A percentile compares a stretch with the other conserved stretches of the same genome.
Conservation (phyloP, 768 basidiomycete species). For the Naganishia vishniacii region DNA sequence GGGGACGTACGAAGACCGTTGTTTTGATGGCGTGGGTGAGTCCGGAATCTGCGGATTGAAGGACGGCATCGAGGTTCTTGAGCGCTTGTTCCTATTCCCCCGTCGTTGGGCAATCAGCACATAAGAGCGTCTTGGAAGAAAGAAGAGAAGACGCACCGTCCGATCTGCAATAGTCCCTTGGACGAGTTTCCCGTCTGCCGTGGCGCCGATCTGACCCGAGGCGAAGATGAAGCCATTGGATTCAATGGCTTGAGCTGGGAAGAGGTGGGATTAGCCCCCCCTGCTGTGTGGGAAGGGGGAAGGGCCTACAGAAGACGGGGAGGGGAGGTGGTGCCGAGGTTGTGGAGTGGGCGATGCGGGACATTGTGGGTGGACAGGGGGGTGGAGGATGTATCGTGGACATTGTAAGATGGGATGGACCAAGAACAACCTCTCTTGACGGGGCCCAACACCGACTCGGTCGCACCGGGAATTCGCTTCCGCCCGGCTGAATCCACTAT, state of each 20-base stretch:
- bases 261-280: background rate
- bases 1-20: conserved; percentile 36
- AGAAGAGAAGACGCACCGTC: background rate
- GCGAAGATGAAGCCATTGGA: conserved; percentile 31
- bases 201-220: conserved; percentile 31
- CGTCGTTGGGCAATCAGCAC: background rate
- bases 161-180: conserved; percentile 27
- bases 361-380: no score
- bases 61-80: conserved; percentile 43
- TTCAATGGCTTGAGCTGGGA: conserved; percentile 28
- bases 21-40: conserved; percentile 44
- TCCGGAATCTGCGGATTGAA: conserved; percentile 37
- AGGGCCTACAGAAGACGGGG: conserved; percentile 5
- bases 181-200: conserved; percentile 27
- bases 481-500: no score
- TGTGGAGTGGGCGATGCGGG: no score
- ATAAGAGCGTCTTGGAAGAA: background rate
- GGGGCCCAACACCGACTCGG: no score
- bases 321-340: no score
- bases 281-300: no score
- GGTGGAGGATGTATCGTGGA: no score
- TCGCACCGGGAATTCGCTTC: no score
- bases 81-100: background rate
- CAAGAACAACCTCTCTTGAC: no score
- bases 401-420: no score